phyloP scores from a whole-genome alignment of 768 basidiomycete species.

The Naematelia aurantialba region DNA sequence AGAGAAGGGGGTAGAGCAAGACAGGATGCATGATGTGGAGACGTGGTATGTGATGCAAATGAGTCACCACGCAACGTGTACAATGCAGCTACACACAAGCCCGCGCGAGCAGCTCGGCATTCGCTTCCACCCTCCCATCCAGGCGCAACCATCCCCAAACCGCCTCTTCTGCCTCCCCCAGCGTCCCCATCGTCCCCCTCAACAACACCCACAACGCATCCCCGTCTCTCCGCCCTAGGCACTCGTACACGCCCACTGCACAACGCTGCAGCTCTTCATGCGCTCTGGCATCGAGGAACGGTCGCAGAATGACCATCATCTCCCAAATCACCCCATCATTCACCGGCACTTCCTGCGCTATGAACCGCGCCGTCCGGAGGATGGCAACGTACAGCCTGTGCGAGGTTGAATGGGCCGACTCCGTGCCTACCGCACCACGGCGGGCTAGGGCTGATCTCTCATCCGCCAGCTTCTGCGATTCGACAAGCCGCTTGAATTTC shows the following conservation, averaged over 20 bases:
- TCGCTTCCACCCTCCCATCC: not conserved
- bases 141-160: not conserved
- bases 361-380: constrained; percentile 67
- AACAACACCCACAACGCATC: constrained; percentile 85
- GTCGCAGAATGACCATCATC: constrained; percentile 66
- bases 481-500: constrained; percentile 63
- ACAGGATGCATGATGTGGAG: no score
- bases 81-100: no score
- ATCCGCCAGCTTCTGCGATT: constrained; percentile 63
- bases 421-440: constrained; percentile 53
- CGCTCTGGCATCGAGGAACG: constrained; percentile 65
- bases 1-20: no score
- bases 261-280: constrained; percentile 70
- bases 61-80: no score
- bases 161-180: constrained; percentile 12
- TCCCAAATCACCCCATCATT: constrained; percentile 77
- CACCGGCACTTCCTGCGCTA: constrained; percentile 62
- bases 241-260: constrained; percentile 64
- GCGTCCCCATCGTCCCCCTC: constrained; percentile 23
- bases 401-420: constrained; percentile 1
- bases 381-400: constrained; percentile 76
- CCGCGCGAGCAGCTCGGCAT: no score
- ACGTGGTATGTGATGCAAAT: no score
- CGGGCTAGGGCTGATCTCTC: constrained; percentile 63
- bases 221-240: constrained; percentile 61